phyloP scores from a whole-genome alignment of 2,329 filamentous ascomycete species.

The Delphinella strobiligena region DNA sequence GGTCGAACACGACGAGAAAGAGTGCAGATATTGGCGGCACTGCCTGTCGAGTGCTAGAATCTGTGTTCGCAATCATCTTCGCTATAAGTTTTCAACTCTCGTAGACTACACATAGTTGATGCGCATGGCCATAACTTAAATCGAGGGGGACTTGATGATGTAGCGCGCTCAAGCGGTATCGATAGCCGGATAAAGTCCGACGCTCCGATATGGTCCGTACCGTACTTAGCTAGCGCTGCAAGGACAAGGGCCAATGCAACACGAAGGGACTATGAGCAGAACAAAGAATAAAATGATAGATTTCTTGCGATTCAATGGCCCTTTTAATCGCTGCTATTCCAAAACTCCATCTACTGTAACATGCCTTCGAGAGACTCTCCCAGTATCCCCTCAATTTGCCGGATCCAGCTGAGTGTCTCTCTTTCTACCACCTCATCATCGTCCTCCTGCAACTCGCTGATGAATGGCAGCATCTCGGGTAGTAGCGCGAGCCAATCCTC shows the following conservation, averaged over 20 bases:
- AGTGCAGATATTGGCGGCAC: conserved; percentile 21
- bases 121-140: no score
- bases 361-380: conserved; percentile 87
- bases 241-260: no score
- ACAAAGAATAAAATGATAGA: no score
- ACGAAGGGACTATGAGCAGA: no score
- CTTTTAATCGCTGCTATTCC: no score
- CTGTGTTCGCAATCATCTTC: background rate
- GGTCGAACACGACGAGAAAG: conserved; percentile 25
- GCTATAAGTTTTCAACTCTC: background rate
- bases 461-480: conserved; percentile 92
- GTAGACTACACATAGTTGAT: no score
- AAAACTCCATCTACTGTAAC: conserved; percentile 36
- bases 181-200: no score
- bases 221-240: no score
- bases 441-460: conserved; percentile 91
- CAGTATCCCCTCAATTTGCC: conserved; percentile 74
- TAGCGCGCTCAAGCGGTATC: no score
- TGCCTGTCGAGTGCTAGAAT: background rate
- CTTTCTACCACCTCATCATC: conserved; percentile 88
- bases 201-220: no score
- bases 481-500: conserved; percentile 89
- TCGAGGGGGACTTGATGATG: no score
- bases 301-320: no score
- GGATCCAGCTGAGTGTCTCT: conserved; percentile 83